Percentiles rank a stretch among this genome's conserved stretches.
phyloP scores from a whole-genome alignment of 192 early-diverging fungal genomes.

The Backusella tuberculispora region DNA sequence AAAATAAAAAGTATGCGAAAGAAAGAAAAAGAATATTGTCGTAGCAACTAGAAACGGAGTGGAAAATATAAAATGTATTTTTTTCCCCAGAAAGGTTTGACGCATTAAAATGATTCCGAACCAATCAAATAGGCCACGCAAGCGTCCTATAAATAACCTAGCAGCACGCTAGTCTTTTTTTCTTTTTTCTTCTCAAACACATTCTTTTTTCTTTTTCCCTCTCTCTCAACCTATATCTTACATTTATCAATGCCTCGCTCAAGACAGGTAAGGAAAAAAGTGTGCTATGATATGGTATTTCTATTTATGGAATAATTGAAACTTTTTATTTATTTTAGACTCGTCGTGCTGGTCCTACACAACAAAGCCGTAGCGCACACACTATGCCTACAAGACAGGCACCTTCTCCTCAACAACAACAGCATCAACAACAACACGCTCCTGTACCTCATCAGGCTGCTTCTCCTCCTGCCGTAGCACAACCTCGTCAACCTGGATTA shows the following conservation, averaged over 20 bases:
- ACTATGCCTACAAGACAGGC: constrained; percentile 61
- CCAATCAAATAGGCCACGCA: constrained; percentile 14
- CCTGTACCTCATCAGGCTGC: constrained; percentile 21
- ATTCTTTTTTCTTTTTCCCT: neutral
- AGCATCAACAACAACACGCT: constrained; percentile 42
- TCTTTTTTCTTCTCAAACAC: constrained; percentile 6
- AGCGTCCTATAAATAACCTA: constrained; percentile 9
- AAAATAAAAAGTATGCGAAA: constrained; percentile 5
- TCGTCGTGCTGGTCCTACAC: constrained; percentile 47
- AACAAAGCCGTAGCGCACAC: constrained; percentile 53
- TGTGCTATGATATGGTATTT: neutral
- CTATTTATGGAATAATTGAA: neutral
- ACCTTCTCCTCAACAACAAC: constrained; percentile 49
- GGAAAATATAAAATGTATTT: neutral
- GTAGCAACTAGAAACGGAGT: neutral
- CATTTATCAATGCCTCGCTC: constrained; percentile 25
- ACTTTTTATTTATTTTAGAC: constrained; percentile 13
- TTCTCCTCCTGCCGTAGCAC: constrained; percentile 52
- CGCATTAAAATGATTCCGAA: constrained; percentile 15
- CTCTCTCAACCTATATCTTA: neutral
- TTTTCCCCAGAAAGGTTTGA: neutral
- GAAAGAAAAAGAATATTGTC: neutral
- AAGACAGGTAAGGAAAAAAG: constrained; percentile 26
- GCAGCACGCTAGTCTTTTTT: neutral
- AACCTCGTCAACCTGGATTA: constrained; percentile 71